Base-by-base conservation (phyloP, 2,329 filamentous ascomycete genomes). In the Paecilomyces formosus region DNA sequence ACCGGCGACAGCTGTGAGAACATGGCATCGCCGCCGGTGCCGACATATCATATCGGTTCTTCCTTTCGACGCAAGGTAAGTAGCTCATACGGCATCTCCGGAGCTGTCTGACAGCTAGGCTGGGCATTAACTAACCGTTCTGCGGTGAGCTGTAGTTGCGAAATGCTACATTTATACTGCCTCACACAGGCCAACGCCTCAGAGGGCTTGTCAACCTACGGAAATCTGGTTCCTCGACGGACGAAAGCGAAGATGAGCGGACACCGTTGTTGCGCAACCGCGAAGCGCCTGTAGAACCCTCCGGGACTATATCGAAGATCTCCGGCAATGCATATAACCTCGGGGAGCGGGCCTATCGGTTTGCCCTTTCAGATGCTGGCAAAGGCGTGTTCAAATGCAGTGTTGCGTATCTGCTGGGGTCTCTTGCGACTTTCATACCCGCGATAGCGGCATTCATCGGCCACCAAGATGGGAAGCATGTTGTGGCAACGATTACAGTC, bases 401-500 rank as follows among this genome's bases (percentile, higher is more conserved):
- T 31, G 76, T 97, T 61, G 93, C 92, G 52, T 97, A 97, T 75
- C 78, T 95, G 3, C 75, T 97, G 33, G 93, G 90, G 18, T 95
- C 90, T 65, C 79, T 96, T 73, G 91, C 88, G 35, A 97, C 92
- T 0, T 94, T 96, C 66, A 86, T 90, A 62, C 84, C 87, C 2
- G 82, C 83, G 2, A 80, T 96, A 58, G 87, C 91, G 15, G 77
- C 81, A 7, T 84, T 92, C 58, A 79, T 97, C 15, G 93, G 93
- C 11, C 82, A 87, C 62, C 88, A 92, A 69, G 92, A 96, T 74
- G 91, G 91, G 55, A 97, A 97, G 70, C 93, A 97, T 74, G 87
- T 96, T 69, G 91, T 96, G 55, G 92, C 92, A 31, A 97, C 93
- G 1, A 85, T 97, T 59, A 95, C 91, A 0, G 92, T 97, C 11